Conservation (phyloP, 352 stramenopile species). For the Blastocystis hominis region DNA sequence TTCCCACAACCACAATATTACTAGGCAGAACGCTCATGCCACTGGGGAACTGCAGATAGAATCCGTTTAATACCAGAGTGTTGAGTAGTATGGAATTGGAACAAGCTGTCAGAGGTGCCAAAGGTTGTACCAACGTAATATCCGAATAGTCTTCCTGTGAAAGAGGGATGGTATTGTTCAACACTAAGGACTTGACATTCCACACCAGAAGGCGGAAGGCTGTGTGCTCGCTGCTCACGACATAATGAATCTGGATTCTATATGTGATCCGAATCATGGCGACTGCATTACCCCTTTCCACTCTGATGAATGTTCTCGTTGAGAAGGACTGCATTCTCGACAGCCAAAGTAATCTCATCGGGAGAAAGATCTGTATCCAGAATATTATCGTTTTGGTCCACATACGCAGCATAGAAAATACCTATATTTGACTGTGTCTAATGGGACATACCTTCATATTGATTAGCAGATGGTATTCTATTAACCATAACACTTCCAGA, state of each 20-base stretch:
- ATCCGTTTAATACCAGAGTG: background rate
- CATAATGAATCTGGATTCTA: background rate
- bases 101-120: background rate
- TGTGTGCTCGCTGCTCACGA: background rate
- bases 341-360: too few relatives aligned
- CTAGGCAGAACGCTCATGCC: background rate
- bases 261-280: too few relatives aligned
- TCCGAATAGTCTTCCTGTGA: background rate
- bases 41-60: background rate
- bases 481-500: background rate
- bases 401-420: background rate
- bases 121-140: background rate
- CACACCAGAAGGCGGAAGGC: background rate
- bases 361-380: too few relatives aligned
- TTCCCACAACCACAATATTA: background rate
- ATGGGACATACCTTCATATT: background rate
- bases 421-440: background rate
- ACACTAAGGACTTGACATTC: background rate
- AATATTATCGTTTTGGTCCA: background rate
- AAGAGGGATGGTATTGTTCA: background rate
- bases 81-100: background rate
- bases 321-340: too few relatives aligned
- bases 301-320: too few relatives aligned
- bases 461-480: background rate
- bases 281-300: too few relatives aligned